Percentiles rank a stretch among this genome's conserved stretches.
These are phyloP conservation scores for Aspergillus carlsbadensis DNA, from an alignment of 495 filamentous ascomycete species.

Conservation along the genomic window DNA sequence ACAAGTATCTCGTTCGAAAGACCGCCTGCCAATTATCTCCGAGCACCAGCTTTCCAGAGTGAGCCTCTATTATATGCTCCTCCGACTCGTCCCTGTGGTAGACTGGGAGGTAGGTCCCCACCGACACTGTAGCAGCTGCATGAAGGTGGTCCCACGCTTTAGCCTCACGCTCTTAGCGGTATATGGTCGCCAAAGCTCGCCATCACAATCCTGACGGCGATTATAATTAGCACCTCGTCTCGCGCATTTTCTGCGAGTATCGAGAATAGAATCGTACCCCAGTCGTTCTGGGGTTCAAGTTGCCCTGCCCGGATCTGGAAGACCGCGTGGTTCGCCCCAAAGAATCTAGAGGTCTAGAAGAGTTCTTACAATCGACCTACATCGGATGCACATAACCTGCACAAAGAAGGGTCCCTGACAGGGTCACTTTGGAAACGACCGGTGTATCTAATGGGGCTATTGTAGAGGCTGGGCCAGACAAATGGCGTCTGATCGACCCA, in stretches of 20 bases:
- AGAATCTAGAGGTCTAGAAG: conserved; percentile 2
- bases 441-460: conserved; percentile 5
- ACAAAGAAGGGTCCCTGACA: conserved; percentile 16
- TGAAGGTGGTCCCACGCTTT: background rate
- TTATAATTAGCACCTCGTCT: background rate
- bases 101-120: background rate
- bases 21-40: background rate
- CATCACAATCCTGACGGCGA: background rate
- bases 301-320: background rate
- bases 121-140: background rate
- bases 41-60: too few relatives aligned
- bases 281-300: too few relatives aligned
- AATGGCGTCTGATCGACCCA: conserved; percentile 3
- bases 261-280: too few relatives aligned
- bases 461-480: conserved; percentile 9
- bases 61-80: too few relatives aligned
- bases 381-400: conserved; percentile 7
- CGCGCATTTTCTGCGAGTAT: too few relatives aligned
- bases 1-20: background rate
- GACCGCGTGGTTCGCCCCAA: background rate
- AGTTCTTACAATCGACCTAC: background rate
- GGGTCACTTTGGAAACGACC: conserved; percentile 13
- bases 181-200: background rate
- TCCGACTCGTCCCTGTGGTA: too few relatives aligned
- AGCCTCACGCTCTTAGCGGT: background rate